phyloP scores from a whole-genome alignment of 208 protist genomes.

The Jaenimonas drosophilae region DNA sequence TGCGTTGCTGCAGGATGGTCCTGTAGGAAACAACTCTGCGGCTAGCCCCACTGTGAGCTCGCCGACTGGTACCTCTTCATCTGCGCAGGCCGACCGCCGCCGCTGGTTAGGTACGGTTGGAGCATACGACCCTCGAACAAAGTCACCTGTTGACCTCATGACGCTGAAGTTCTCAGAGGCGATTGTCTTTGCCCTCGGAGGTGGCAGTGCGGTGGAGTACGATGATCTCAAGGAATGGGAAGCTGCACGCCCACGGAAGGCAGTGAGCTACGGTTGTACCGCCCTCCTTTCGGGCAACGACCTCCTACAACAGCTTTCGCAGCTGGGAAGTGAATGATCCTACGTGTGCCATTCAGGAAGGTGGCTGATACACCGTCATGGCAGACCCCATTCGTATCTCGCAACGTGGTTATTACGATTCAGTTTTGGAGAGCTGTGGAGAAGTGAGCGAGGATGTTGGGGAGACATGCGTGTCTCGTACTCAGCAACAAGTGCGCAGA shows the following conservation, averaged over 20 bases:
- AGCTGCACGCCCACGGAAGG: slow-evolving; percentile 47
- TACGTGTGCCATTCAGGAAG: too few relatives aligned
- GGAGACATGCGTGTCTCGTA: too few relatives aligned
- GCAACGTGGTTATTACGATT: too few relatives aligned
- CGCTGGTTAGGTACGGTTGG: slow-evolving; percentile 44
- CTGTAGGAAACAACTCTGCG: slow-evolving; percentile 2
- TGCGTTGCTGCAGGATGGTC: slow-evolving; percentile 65
- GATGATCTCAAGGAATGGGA: slow-evolving; percentile 86
- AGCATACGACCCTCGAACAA: slow-evolving; percentile 65
- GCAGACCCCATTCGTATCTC: too few relatives aligned
- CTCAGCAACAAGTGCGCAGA: too few relatives aligned
- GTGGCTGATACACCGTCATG: too few relatives aligned
- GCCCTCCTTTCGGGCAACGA: slow-evolving; percentile 65
- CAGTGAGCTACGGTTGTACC: slow-evolving; percentile 84
- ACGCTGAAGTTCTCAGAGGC: slow-evolving; percentile 72
- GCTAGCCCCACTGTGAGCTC: too few relatives aligned
- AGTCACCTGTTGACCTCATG: slow-evolving; percentile 42
- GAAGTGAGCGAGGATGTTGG: too few relatives aligned
- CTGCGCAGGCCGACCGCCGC: slow-evolving; percentile 7
- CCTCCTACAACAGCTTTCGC: slow-evolving; percentile 57
- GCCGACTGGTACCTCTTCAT: too few relatives aligned
- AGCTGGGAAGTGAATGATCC: slow-evolving; percentile 31
- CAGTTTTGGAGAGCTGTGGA: too few relatives aligned
- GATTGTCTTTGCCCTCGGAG: slow-evolving; percentile 82
- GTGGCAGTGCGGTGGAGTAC: slow-evolving; percentile 80